Evolutionary conservation across 192 early-diverging fungal genomes (phyloP).

Genomic region (Podila verticillata): DNA sequence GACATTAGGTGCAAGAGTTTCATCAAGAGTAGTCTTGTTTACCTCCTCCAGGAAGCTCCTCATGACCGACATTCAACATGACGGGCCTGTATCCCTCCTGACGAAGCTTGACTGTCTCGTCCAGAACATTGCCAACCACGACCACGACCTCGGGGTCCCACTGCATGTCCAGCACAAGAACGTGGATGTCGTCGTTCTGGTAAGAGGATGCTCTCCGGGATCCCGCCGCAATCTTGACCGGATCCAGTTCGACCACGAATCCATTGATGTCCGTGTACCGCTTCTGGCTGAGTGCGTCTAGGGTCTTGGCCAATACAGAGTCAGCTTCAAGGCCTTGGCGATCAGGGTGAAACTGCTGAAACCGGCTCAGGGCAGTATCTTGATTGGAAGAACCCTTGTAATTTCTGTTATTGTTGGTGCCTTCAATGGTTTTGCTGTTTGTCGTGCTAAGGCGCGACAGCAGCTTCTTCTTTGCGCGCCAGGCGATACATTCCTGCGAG

Average conservation of each 20-base stretch:
- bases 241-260: slow-evolving; percentile 44
- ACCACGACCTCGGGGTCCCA: slow-evolving; percentile 49
- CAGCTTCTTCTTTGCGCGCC: slow-evolving; percentile 10
- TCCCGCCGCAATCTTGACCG: slow-evolving; percentile 36
- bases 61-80: slow-evolving; percentile 47
- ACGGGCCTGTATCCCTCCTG: slow-evolving; percentile 47
- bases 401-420: no score
- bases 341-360: slow-evolving; percentile 40
- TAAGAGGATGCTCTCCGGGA: slow-evolving; percentile 36
- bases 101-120: slow-evolving; percentile 37
- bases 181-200: slow-evolving; percentile 45
- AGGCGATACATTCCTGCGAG: slow-evolving; percentile 42
- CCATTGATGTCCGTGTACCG: slow-evolving; percentile 40
- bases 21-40: background rate
- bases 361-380: slow-evolving; percentile 17
- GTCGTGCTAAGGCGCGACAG: slow-evolving; percentile 5
- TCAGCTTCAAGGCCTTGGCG: slow-evolving; percentile 14
- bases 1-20: background rate
- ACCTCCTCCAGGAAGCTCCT: slow-evolving; percentile 37
- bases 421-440: background rate
- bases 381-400: background rate
- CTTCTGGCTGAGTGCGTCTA: slow-evolving; percentile 20
- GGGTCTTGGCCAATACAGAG: slow-evolving; percentile 33
- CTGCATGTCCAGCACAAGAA: slow-evolving; percentile 45
- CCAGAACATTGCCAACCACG: slow-evolving; percentile 45